Percentiles rank a stretch among this genome's conserved stretches.
phyloP scores from a whole-genome alignment of 352 stramenopile species.

The Aphanomyces stellatus region DNA sequence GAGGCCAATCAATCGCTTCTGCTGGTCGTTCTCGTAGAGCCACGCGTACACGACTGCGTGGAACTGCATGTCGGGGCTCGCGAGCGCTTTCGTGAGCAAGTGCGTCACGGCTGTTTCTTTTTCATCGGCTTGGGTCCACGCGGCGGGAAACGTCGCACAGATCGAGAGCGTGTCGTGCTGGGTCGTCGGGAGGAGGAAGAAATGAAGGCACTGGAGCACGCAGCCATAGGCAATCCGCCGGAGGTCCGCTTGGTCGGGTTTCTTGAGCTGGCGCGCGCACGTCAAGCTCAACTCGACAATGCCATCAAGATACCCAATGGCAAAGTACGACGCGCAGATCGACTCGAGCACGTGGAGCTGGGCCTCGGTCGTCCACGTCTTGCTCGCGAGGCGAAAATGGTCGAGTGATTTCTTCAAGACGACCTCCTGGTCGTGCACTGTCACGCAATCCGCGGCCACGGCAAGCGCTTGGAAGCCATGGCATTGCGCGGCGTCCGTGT shows the following conservation, averaged over 20 bases:
- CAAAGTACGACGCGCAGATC: conserved; percentile 73
- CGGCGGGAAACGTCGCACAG: not conserved
- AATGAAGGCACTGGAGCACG: conserved; percentile 7
- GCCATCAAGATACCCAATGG: conserved; percentile 78
- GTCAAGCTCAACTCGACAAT: conserved; percentile 74
- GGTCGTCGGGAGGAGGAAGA: not conserved
- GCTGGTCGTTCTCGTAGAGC: conserved; percentile 52
- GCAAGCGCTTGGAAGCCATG: conserved; percentile 80
- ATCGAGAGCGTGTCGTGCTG: not conserved
- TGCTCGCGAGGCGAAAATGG: conserved; percentile 72
- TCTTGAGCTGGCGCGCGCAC: conserved; percentile 59
- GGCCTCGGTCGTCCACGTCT: conserved; percentile 80
- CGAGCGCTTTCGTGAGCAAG: conserved; percentile 27
- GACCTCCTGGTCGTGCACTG: conserved; percentile 42
- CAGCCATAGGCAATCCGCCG: conserved; percentile 34
- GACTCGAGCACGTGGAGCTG: conserved; percentile 63
- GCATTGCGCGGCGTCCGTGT: conserved; percentile 74
- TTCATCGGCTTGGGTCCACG: not conserved
- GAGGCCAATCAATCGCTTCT: not conserved
- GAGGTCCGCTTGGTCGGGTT: not conserved
- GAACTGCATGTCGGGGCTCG: conserved; percentile 62
- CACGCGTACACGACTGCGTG: conserved; percentile 76
- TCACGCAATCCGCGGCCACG: conserved; percentile 61
- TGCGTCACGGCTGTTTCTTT: not conserved
- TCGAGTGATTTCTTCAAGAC: conserved; percentile 62